A percentile compares a stretch with the other conserved stretches of the same genome.
Conservation (phyloP, 2,329 filamentous ascomycete species). For the Trichoderma atrobrunneum region DNA sequence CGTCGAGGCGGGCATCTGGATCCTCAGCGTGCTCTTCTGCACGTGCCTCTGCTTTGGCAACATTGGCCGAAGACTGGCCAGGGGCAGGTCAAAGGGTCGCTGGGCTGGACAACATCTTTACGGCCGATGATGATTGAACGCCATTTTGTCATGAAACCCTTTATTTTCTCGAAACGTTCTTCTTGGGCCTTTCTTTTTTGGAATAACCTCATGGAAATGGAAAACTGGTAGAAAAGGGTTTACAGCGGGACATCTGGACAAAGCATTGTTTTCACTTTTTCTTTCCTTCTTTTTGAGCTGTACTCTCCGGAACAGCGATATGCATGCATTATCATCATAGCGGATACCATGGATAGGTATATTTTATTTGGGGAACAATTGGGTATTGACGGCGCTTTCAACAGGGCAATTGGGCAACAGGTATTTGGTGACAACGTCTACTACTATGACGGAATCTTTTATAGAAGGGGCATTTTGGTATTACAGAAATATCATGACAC, state of each 20-base stretch:
- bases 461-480: background rate
- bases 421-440: background rate
- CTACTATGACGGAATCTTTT: background rate
- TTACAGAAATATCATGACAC: background rate
- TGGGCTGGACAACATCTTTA: conserved; percentile 43
- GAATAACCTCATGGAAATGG: background rate
- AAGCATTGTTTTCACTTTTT: background rate
- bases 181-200: background rate
- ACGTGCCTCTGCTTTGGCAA: conserved; percentile 96
- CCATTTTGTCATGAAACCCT: background rate
- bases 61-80: conserved; percentile 77
- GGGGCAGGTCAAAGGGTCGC: conserved; percentile 42
- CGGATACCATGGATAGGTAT: background rate
- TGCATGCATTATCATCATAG: background rate
- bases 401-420: background rate
- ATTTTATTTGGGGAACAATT: background rate
- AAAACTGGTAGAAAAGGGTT: background rate
- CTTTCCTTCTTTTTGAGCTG: background rate
- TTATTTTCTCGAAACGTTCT: background rate
- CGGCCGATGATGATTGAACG: background rate
- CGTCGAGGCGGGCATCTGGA: conserved; percentile 78
- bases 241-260: background rate
- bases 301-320: background rate
- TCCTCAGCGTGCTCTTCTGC: conserved; percentile 90
- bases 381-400: background rate